phyloP scores from a whole-genome alignment of 2,329 filamentous ascomycete species.

The Colletotrichum liriopes region DNA sequence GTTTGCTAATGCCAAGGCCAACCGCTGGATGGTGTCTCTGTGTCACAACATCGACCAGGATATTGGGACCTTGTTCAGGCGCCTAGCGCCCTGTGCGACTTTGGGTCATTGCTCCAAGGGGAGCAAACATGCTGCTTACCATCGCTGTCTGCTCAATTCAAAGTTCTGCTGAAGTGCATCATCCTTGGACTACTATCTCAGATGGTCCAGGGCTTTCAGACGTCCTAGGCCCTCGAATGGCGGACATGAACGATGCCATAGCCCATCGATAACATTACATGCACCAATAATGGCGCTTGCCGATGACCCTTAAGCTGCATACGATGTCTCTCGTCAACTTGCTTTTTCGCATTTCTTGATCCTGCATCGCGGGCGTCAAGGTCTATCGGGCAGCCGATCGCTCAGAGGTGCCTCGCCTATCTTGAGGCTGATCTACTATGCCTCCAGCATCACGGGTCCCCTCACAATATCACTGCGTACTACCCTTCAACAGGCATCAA shows the following conservation, averaged over 20 bases:
- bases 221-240: constrained; percentile 6
- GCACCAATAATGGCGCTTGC: not conserved
- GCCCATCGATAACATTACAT: not conserved
- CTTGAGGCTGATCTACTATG: not conserved
- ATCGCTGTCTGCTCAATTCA: not conserved
- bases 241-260: not conserved
- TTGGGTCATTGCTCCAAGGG: not conserved
- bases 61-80: constrained; percentile 9
- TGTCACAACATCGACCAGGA: constrained; percentile 9
- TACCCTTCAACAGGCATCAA: constrained; percentile 1
- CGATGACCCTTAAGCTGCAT: not conserved
- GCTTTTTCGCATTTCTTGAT: constrained; percentile 1
- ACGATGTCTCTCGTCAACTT: not conserved
- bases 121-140: not conserved
- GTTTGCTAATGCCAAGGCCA: not conserved
- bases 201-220: not conserved
- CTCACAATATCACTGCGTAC: not conserved
- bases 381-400: not conserved
- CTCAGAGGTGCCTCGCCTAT: constrained; percentile 12
- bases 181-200: not conserved
- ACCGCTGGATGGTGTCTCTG: not conserved
- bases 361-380: constrained; percentile 10
- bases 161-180: not conserved
- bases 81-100: constrained; percentile 19
- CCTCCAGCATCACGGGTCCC: constrained; percentile 12